Base-by-base conservation (phyloP, 371 early-diverging fungal species). In the Antonospora locustae region DNA sequence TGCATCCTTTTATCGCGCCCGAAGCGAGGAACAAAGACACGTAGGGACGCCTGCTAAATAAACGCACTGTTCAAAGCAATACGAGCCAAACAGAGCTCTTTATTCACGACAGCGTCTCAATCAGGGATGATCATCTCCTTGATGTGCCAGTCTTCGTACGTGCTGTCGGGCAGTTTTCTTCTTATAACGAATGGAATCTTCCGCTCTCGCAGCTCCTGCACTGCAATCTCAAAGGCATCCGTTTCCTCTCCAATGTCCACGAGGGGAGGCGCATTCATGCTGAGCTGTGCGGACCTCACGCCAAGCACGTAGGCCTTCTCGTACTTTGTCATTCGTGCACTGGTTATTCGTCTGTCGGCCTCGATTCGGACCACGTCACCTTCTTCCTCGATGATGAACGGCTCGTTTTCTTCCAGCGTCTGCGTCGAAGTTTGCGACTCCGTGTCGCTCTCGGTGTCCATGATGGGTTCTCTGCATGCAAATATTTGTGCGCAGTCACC, bases 241-340 rank as follows among this genome's bases (percentile, higher is more conserved):
- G 87, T 82, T 72, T 93, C 91, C 36, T 90, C 89, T 41, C 85
- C 87, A 43, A 90, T 78, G 61, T 94, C 92, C 16, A 94, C 90
- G 80, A 93, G 81, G 19, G 90, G 86, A 16, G 95, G 95, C 17
- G 99, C 95, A 72, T 90, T 90, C 82, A 92, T 86, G 76, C 87
- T 69, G 68, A 67, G 37, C 40, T 74, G 74, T 67, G 55, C 74
- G 70, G 70, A 81, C 45, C 63, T 74, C 2, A 88, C 84, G 23
- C 98, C 98, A 34, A 95, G 78, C 45, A 95, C 81, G 60, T 91
- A 80, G 37, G 98, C 94, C 50, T 86, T 82, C 76, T 98, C 99
- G 75, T 92, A 98, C 75, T 94, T 95, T 39, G 96, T 95, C 88
- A 98, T 87, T 70, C 88, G 90, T 14, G 93, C 90, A n/a, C 91